Evolutionary conservation across 768 basidiomycete genomes (phyloP), one percentile per base, ranked within the genome.

Genomic region (Trametes cingulata): DNA sequence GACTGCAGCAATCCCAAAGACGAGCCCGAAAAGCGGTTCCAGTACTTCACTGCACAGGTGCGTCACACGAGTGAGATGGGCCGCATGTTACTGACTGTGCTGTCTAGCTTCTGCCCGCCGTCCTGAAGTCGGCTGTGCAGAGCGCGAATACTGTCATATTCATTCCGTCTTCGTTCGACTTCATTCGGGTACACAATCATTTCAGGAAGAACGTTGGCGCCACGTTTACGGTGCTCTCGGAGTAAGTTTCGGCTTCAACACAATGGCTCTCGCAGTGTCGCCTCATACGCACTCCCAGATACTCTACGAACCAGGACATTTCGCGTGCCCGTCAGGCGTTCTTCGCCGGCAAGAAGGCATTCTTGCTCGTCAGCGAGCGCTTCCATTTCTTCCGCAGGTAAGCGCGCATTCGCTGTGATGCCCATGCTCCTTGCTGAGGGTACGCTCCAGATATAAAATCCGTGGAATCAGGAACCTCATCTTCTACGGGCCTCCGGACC

Each of bases 301-400:
- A 98, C 72, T 95, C 93, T 0, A 85, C 91, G 12, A 95, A 93
- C 65, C 87, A 91, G 73, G 96, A 98, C 56, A 96, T 99, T 64
- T 91, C 92, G 4, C 87, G 95, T 2, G 96, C 95, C 0, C 83
- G 97, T 43, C 91, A 95, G 66, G 85, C 89, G 0, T 98, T 99
- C 78, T 98, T 96, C 82, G 81, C 80, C 20, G 92, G 91, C 41
- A 87, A 88, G 66, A 93, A 88, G 65, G 79, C 89, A 0, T 93
- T 98, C 79, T 73, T 99, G 29, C 80, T 98, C 62, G 79, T 98
- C 69, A 96, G 91, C 67, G 97, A 99, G 71, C 86, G 97, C n/a
- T 98, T 98, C 80, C 95, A 99, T 74, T 99, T 98, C 73, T 98
- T 93, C 80, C 85, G 92, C 63, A 80, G 94, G 89, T 87, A 43